These are phyloP conservation scores for Tolypocladium tundrense DNA, from an alignment of 2,329 filamentous ascomycete genomes.

Conservation along the genomic window DNA sequence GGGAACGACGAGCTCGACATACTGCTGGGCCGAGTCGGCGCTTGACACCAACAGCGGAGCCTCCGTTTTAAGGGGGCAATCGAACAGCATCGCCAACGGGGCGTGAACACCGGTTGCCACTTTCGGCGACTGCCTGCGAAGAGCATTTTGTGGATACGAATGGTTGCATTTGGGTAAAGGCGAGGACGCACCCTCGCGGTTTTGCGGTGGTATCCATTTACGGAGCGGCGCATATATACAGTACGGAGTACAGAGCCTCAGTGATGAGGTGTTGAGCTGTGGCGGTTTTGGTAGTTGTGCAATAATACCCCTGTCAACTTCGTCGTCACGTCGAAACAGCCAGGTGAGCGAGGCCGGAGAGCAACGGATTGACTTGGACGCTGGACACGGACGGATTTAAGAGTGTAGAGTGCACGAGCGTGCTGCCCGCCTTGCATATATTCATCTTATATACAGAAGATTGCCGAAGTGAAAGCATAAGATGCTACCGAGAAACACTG, in stretches of 20 bases:
- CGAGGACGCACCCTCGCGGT: background rate
- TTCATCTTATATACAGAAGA: background rate
- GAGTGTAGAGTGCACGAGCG: background rate
- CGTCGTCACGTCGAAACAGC: too few species aligned
- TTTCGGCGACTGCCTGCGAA: background rate
- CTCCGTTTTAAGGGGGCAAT: background rate
- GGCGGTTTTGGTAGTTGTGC: background rate
- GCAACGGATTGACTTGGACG: background rate
- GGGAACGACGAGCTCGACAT: too few species aligned
- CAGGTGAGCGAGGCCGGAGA: background rate
- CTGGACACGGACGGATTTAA: background rate
- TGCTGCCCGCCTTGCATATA: background rate
- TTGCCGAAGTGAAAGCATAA: background rate
- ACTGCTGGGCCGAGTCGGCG: background rate
- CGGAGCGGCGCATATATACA: background rate
- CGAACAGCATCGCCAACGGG: background rate
- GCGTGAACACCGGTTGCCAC: background rate
- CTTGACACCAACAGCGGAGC: background rate
- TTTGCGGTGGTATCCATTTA: background rate
- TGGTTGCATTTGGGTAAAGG: background rate
- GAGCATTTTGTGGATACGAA: background rate
- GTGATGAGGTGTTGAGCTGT: background rate
- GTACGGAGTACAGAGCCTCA: background rate
- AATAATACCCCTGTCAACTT: background rate
- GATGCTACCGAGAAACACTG: background rate